Evolutionary conservation across 306 rosid species (phyloP).

Genomic region (Rosa lucieae): DNA sequence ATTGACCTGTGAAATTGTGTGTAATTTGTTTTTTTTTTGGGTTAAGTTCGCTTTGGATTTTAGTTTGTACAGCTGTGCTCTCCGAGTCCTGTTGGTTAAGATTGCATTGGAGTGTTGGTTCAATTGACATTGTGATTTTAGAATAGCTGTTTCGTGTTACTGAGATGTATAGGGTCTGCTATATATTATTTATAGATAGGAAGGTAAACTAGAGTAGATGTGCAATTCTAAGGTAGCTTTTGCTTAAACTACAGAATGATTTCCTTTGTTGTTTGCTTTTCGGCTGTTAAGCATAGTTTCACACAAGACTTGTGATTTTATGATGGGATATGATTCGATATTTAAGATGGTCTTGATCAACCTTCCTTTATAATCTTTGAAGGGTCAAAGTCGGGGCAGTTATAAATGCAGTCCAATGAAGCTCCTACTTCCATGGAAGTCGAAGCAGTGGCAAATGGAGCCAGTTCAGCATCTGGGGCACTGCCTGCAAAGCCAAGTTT

Average conservation of each 20-base stretch:
- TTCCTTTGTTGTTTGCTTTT: background rate
- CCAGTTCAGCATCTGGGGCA: slow-evolving; percentile 18
- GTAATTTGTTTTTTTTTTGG: too few relatives aligned
- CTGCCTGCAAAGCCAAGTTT: slow-evolving; percentile 71
- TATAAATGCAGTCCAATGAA: slow-evolving; percentile 53
- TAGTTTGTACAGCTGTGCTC: too few relatives aligned
- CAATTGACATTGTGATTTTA: background rate
- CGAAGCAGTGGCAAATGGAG: slow-evolving; percentile 38
- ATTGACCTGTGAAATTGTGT: too few relatives aligned
- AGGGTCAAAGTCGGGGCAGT: slow-evolving; percentile 10
- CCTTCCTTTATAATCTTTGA: background rate
- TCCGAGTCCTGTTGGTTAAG: background rate
- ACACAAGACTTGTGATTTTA: background rate
- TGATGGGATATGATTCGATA: background rate
- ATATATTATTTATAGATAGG: background rate
- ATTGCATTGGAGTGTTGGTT: background rate
- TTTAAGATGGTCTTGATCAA: background rate
- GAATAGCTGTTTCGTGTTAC: background rate
- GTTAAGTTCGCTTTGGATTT: too few relatives aligned
- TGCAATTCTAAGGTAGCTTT: background rate
- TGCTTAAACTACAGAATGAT: background rate
- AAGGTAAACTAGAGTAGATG: background rate
- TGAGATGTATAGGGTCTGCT: background rate
- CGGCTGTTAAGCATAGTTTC: background rate
- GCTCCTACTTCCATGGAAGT: slow-evolving; percentile 59